Base-by-base conservation (phyloP, 2,329 filamentous ascomycete species). In the Davidsoniella neocaledoniae region DNA sequence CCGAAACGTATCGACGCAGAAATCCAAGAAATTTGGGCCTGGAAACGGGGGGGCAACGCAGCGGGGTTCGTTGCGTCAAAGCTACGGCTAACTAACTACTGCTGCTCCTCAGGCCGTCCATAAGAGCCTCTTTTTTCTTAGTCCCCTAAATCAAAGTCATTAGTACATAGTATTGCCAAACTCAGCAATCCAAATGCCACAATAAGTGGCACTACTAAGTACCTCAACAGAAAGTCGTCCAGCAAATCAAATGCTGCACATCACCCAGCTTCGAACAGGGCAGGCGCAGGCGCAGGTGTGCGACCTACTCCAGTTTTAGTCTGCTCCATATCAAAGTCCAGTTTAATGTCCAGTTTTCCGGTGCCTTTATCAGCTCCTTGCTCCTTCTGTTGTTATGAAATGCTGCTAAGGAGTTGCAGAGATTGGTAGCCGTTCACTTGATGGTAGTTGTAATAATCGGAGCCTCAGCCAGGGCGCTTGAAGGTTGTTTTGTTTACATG, bases 21-120 rank as follows among this genome's bases (percentile, higher is more conserved):
- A 21, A 33, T 10, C 7, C 6, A 33, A 10, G 26, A 33, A 33
- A 33, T 10, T 33, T 33, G 26, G 6, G 26, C 26, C 6, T 9
- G 6, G 26, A 33, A 33, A 33, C 10, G 26, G 26, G 26, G 26
- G 26, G 26, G 26, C 26, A 14, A n/a, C 26, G 21, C 41, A 39
- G 48, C 37, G 48, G 41, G 44, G 44, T 46, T 36, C 44, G 44
- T 19, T 46, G n/a, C 44, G 44, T 46, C 44, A 38, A 46, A 38
- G 38, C 38, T 36, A 46, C 44, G 37, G 29, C 44, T 37, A 37
- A n/a, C 33, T 12, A 26, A 25, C 14, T 21, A 36, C n/a, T n/a
- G n/a, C 23, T 36, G 23, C 12, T 26, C 12, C 21, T 16, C 25
- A 29, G 12, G 12, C 21, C 43, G 33, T 12, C 26, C 26, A 33